Conservation (phyloP, 768 basidiomycete species). For the Leccinum disarticulatum region DNA sequence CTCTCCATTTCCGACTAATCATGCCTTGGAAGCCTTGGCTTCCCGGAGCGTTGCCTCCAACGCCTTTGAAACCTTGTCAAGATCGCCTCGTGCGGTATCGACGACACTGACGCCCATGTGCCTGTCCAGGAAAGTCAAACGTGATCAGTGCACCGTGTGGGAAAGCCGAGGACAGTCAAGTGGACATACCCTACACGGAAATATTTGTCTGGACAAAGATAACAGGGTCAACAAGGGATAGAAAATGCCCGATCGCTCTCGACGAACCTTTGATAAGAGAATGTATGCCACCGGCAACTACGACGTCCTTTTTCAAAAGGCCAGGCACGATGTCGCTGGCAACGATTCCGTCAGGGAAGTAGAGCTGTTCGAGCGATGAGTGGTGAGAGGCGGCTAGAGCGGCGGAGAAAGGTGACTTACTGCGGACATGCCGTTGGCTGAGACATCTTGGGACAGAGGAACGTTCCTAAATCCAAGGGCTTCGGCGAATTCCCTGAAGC, state of each 20-base stretch:
- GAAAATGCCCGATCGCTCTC: neutral
- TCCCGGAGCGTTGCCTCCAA: constrained; percentile 58
- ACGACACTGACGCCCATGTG: constrained; percentile 93
- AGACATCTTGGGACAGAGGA: constrained; percentile 54
- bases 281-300: constrained; percentile 89
- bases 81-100: constrained; percentile 65
- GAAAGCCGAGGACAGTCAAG: neutral
- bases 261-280: constrained; percentile 73
- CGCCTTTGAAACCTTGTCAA: constrained; percentile 67
- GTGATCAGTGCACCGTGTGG: neutral
- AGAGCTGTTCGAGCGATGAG: constrained; percentile 47
- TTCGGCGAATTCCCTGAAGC: constrained; percentile 65
- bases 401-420: constrained; percentile 37
- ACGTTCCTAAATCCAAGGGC: constrained; percentile 75
- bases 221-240: constrained; percentile 8
- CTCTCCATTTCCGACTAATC: neutral
- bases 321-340: constrained; percentile 77
- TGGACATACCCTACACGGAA: constrained; percentile 79
- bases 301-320: constrained; percentile 66
- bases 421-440: constrained; percentile 96
- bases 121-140: constrained; percentile 32
- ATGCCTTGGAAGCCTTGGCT: constrained; percentile 20
- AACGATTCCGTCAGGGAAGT: constrained; percentile 79
- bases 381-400: no score
- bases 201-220: constrained; percentile 61